A percentile compares a stretch with the other conserved stretches of the same genome.
These are phyloP conservation scores for Glarea lozoyensis DNA, from an alignment of 495 filamentous ascomycete species.

Conservation along the genomic window DNA sequence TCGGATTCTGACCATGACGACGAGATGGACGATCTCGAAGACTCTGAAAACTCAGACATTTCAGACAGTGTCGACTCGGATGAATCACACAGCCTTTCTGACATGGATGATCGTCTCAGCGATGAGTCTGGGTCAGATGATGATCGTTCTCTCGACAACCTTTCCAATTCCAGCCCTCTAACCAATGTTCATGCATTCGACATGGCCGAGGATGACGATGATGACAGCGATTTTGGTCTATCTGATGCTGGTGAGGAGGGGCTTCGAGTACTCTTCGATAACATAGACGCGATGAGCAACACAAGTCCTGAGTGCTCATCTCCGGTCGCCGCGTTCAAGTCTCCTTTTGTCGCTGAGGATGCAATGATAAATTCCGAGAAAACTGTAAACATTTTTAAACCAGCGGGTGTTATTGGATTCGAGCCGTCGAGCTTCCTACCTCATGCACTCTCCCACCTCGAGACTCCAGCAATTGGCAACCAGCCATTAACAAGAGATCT, in stretches of 20 bases:
- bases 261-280: constrained; percentile 12
- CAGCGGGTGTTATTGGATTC: not conserved
- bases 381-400: no score
- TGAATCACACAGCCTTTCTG: no score
- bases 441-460: not conserved
- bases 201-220: constrained; percentile 9
- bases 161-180: no score
- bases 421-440: not conserved
- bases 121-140: no score
- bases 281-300: not conserved
- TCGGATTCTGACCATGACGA: constrained; percentile 12
- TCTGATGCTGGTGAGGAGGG: constrained; percentile 16
- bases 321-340: not conserved
- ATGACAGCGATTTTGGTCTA: constrained; percentile 19
- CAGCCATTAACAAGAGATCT: no score
- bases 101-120: no score
- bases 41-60: no score
- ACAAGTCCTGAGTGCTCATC: not conserved
- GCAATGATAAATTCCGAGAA: no score
- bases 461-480: not conserved
- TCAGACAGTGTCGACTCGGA: no score
- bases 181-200: no score
- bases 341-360: not conserved
- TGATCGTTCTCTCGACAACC: no score
- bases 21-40: constrained; percentile 9